Evolutionary conservation across 371 early-diverging fungal species (phyloP).

Genomic region (Mortierella sp.): DNA sequence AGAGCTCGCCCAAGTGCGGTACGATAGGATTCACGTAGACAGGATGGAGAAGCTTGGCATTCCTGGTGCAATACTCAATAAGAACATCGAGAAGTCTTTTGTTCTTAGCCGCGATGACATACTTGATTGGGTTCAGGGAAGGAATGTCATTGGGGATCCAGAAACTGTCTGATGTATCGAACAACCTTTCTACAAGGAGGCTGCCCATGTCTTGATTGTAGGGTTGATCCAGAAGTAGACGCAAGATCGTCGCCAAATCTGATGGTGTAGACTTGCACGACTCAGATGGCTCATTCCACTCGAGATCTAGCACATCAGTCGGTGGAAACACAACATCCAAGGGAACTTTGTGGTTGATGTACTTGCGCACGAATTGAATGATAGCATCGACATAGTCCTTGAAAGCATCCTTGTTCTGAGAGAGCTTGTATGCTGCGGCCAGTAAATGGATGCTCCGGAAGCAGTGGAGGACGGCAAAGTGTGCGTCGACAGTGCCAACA

Average conservation of each 20-base stretch:
- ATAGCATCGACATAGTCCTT: no score
- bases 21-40: constrained; percentile 42
- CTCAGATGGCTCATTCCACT: no score
- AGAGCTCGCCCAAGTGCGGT: constrained; percentile 36
- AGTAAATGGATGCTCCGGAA: no score
- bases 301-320: no score
- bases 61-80: constrained; percentile 40
- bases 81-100: constrained; percentile 25
- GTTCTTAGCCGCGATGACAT: constrained; percentile 33
- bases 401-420: no score
- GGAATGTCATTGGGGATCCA: constrained; percentile 43
- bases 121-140: constrained; percentile 35
- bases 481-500: no score
- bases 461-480: no score
- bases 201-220: constrained; percentile 15
- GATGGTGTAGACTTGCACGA: constrained; percentile 2
- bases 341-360: no score
- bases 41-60: constrained; percentile 42
- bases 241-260: constrained; percentile 17
- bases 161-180: constrained; percentile 15
- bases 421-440: no score
- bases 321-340: no score
- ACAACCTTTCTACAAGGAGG: constrained; percentile 31
- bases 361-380: no score
- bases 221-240: constrained; percentile 26